Evolutionary conservation across 179 eudicot species (phyloP).

Genomic region (Silene coronaria): DNA sequence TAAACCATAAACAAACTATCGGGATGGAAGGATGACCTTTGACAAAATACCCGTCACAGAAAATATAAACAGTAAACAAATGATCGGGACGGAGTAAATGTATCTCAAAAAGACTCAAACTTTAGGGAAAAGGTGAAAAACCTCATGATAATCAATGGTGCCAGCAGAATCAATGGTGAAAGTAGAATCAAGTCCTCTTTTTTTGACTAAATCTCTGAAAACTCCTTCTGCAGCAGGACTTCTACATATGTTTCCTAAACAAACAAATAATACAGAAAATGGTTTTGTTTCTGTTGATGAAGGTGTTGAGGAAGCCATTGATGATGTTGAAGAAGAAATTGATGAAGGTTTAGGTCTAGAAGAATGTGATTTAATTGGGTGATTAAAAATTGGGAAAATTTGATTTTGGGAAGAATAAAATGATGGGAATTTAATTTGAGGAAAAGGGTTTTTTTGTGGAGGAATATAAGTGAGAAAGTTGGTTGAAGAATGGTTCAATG

Average conservation of each 20-base stretch:
- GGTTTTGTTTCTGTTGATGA: slow-evolving; percentile 40
- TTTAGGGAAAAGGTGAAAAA: slow-evolving; percentile 12
- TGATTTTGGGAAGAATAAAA: slow-evolving; percentile 14
- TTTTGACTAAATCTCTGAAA: slow-evolving; percentile 60
- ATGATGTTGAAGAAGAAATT: slow-evolving; percentile 15
- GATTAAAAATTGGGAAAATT: slow-evolving; percentile 11
- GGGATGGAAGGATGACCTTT: too few species aligned
- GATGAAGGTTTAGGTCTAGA: slow-evolving; percentile 26
- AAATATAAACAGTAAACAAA: too few species aligned
- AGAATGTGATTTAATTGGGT: slow-evolving; percentile 19
- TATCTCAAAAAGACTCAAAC: not conserved
- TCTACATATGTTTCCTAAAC: slow-evolving; percentile 88
- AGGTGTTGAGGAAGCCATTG: slow-evolving; percentile 49
- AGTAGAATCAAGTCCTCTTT: slow-evolving; percentile 54
- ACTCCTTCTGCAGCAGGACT: slow-evolving; percentile 99
- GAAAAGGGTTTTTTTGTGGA: slow-evolving; percentile 9
- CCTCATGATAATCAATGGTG: slow-evolving; percentile 80
- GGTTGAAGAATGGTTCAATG: slow-evolving; percentile 6
- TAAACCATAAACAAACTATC: too few species aligned
- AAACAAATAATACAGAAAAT: slow-evolving; percentile 76
- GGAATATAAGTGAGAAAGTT: slow-evolving; percentile 10
- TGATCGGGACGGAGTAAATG: too few species aligned
- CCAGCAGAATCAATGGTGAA: slow-evolving; percentile 92
- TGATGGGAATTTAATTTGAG: slow-evolving; percentile 15
- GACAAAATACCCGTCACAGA: too few species aligned